Conservation (phyloP, 768 basidiomycete species). For the Pleurotus eryngii region DNA sequence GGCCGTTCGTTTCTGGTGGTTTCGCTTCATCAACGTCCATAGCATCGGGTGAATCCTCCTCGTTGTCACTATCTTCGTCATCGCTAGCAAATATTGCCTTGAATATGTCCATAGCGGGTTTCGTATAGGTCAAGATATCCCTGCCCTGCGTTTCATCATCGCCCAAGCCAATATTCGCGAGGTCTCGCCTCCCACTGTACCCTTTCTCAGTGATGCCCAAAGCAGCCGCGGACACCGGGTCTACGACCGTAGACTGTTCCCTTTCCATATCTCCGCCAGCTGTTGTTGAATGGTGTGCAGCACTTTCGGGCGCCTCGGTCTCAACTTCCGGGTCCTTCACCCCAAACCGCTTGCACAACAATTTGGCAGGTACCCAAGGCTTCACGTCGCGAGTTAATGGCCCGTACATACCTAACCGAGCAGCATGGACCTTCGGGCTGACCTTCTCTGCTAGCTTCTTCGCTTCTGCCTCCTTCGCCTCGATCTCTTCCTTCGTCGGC, state of each 20-base stretch:
- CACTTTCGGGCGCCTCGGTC: constrained; percentile 37
- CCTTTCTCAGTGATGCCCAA: constrained; percentile 10
- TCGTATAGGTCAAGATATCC: constrained; percentile 84
- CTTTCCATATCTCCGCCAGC: not conserved
- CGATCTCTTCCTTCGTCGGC: constrained; percentile 45
- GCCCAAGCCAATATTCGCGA: constrained; percentile 84
- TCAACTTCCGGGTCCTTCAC: constrained; percentile 81
- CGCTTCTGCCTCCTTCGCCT: constrained; percentile 38
- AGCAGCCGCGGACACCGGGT: constrained; percentile 13
- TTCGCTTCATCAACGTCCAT: constrained; percentile 20
- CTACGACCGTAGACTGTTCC: not conserved
- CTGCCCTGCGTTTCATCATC: constrained; percentile 89
- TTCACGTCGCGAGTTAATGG: constrained; percentile 72
- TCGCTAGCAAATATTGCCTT: constrained; percentile 98
- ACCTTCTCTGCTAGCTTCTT: constrained; percentile 49
- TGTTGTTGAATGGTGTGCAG: constrained; percentile 6
- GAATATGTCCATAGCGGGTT: constrained; percentile 90
- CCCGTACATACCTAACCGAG: constrained; percentile 87
- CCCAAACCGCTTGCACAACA: constrained; percentile 92
- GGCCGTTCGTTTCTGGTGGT: constrained; percentile 11
- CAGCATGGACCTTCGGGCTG: constrained; percentile 79
- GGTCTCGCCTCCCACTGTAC: constrained; percentile 35
- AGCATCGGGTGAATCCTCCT: constrained; percentile 35
- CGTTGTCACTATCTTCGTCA: constrained; percentile 81
- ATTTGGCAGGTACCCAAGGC: constrained; percentile 76